phyloP scores from a whole-genome alignment of 768 basidiomycete species.

The Hericium erinaceus region DNA sequence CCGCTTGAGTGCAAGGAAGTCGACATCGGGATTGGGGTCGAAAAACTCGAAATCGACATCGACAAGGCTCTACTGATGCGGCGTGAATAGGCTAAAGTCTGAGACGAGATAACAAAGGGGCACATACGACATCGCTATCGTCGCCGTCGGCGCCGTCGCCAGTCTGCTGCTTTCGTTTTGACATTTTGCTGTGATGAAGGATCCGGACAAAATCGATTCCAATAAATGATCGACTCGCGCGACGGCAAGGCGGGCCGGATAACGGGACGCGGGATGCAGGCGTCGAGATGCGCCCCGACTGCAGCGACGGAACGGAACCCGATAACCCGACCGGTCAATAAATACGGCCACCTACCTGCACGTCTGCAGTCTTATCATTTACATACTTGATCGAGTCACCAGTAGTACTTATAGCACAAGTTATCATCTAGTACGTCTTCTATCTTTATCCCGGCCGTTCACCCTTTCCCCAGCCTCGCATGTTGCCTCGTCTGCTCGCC shows the following conservation, averaged over 20 bases:
- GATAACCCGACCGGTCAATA: too few relatives aligned
- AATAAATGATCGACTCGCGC: neutral
- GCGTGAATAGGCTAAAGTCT: neutral
- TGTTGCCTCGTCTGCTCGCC: neutral
- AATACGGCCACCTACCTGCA: too few relatives aligned
- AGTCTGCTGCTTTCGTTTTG: constrained; percentile 43
- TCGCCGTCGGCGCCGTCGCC: constrained; percentile 28
- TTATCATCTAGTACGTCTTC: neutral
- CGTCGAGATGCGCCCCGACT: too few relatives aligned
- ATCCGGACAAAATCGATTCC: too few relatives aligned
- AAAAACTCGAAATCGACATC: constrained; percentile 94
- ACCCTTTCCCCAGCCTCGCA: neutral
- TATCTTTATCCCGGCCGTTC: neutral
- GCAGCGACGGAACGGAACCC: too few relatives aligned
- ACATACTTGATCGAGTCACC: neutral
- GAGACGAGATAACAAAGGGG: constrained; percentile 12
- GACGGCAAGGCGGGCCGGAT: neutral
- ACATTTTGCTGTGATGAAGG: constrained; percentile 25
- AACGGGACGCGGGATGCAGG: neutral
- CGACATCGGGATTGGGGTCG: constrained; percentile 70
- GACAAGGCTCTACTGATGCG: constrained; percentile 47
- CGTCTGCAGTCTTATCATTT: neutral
- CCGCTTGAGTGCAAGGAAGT: constrained; percentile 81
- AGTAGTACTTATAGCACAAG: neutral
- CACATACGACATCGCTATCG: constrained; percentile 33